Percentiles rank a stretch among this genome's conserved stretches.
phyloP scores from a whole-genome alignment of 805 yeast genomes.

The Pichia scutulata region DNA sequence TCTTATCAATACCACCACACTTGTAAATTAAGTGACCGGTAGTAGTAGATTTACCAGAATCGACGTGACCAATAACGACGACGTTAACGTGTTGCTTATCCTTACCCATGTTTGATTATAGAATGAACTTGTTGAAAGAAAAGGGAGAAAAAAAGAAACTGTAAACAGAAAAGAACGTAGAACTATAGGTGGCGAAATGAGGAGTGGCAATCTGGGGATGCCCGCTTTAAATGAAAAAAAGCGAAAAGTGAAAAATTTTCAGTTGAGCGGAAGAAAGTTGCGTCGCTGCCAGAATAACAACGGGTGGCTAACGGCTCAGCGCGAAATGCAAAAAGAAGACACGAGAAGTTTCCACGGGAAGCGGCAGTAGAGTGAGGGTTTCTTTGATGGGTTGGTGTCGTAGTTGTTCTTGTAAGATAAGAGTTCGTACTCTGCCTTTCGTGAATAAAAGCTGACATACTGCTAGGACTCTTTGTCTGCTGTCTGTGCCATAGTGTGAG shows the following conservation, averaged over 20 bases:
- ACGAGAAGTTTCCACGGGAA: background rate
- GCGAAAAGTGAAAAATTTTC: background rate
- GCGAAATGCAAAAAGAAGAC: too few species aligned
- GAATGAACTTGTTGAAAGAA: background rate
- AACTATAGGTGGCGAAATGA: background rate
- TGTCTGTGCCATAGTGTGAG: too few species aligned
- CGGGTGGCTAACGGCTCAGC: background rate
- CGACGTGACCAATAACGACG: conserved; percentile 99
- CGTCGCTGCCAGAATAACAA: background rate
- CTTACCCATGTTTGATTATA: conserved; percentile 53
- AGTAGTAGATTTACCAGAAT: conserved; percentile 97
- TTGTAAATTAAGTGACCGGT: conserved; percentile 98
- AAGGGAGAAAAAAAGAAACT: background rate
- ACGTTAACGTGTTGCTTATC: conserved; percentile 98
- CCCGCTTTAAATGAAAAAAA: background rate
- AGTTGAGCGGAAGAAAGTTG: background rate
- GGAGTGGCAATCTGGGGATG: background rate
- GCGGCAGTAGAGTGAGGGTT: background rate
- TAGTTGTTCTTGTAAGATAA: too few species aligned
- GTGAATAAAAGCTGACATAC: too few species aligned
- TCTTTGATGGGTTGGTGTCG: too few species aligned
- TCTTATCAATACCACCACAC: conserved; percentile 99
- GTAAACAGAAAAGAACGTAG: background rate
- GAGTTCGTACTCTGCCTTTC: too few species aligned
- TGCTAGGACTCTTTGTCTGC: too few species aligned